Conservation (phyloP, 2,329 filamentous ascomycete species). For the Onygenales sp. region DNA sequence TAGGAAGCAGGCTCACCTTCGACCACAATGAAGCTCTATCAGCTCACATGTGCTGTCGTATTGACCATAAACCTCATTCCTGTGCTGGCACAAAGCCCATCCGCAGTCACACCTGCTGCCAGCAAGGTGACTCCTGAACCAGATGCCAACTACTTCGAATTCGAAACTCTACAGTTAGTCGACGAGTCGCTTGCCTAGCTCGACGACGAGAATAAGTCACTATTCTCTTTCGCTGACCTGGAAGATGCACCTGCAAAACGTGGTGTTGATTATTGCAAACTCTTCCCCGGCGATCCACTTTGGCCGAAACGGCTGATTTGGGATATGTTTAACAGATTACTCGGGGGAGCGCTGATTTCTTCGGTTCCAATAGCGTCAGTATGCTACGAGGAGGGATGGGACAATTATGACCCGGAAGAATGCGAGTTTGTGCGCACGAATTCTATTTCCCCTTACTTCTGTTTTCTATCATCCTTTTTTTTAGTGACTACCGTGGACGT, state of each 20-base stretch:
- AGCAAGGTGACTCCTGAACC: neutral
- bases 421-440: slow-evolving; percentile 32
- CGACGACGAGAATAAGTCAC: neutral
- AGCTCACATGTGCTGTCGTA: neutral
- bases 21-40: neutral
- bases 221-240: neutral
- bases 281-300: slow-evolving; percentile 41
- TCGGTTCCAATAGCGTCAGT: slow-evolving; percentile 43
- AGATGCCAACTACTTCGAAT: neutral
- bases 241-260: neutral
- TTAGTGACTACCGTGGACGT: no score
- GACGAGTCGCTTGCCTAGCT: neutral
- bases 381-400: slow-evolving; percentile 36
- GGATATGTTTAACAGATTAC: slow-evolving; percentile 41
- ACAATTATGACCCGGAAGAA: slow-evolving; percentile 32
- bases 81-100: neutral
- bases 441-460: slow-evolving; percentile 15
- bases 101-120: neutral
- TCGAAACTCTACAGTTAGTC: neutral
- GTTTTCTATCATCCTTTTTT: no score
- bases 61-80: neutral
- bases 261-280: slow-evolving; percentile 11
- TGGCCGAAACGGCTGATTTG: slow-evolving; percentile 44
- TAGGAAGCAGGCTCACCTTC: neutral
- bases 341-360: slow-evolving; percentile 42